Evolutionary conservation across 2,329 filamentous ascomycete genomes (phyloP).

Genomic region (Botrytis paeoniae): DNA sequence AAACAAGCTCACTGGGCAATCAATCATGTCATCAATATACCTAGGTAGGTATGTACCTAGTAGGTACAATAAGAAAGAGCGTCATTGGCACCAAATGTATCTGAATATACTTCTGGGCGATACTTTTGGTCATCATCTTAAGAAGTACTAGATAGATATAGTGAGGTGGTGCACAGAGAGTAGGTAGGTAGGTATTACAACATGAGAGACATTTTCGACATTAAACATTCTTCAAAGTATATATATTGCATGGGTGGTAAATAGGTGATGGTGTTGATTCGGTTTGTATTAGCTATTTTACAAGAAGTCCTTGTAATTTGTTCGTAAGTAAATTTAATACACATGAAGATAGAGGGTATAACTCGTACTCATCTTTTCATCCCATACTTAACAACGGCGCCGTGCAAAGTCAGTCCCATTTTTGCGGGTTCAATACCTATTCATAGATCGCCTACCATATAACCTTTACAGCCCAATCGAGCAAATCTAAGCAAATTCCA

Average conservation of each 20-base stretch:
- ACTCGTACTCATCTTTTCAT: not conserved
- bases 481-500: conserved; percentile 2
- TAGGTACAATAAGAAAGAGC: not conserved
- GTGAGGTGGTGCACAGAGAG: not conserved
- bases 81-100: not conserved
- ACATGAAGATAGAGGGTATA: conserved; percentile 12
- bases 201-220: not conserved
- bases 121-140: not conserved
- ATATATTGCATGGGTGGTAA: not conserved
- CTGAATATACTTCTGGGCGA: not conserved
- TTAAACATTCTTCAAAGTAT: not conserved
- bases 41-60: too few relatives aligned
- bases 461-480: conserved; percentile 1
- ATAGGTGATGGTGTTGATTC: not conserved
- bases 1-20: not conserved
- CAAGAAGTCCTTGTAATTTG: conserved; percentile 1
- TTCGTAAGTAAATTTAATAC: conserved; percentile 1
- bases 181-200: not conserved
- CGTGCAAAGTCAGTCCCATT: not conserved
- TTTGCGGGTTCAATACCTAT: not conserved
- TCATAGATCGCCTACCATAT: conserved; percentile 7
- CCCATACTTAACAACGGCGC: conserved; percentile 1
- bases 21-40: not conserved
- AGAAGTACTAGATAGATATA: not conserved
- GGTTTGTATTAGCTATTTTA: not conserved